phyloP scores from a whole-genome alignment of 257 asterid species.

The Linaria vulgaris region DNA sequence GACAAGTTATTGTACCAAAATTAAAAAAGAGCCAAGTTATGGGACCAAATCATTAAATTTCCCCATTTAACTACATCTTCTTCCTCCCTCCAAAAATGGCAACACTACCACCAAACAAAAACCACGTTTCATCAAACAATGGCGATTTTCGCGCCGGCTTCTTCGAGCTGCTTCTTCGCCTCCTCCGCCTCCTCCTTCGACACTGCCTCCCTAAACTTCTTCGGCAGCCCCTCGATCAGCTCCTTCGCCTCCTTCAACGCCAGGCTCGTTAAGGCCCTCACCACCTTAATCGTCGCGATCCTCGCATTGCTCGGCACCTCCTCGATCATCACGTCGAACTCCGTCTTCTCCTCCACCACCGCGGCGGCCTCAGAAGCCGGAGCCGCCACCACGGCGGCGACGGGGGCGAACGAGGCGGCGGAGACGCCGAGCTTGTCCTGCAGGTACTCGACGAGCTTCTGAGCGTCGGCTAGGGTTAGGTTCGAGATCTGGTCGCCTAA shows the following conservation, averaged over 20 bases:
- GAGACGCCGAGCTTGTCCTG: constrained; percentile 94
- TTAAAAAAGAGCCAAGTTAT: no score
- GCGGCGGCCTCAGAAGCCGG: constrained; percentile 48
- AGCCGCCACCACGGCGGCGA: constrained; percentile 48
- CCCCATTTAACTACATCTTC: no score
- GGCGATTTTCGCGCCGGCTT: constrained; percentile 77
- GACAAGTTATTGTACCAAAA: no score
- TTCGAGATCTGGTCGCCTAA: constrained; percentile 82
- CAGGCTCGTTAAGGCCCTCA: constrained; percentile 80
- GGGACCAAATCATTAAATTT: no score
- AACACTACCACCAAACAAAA: no score
- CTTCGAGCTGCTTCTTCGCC: constrained; percentile 93
- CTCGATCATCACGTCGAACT: constrained; percentile 78
- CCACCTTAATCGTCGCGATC: constrained; percentile 79
- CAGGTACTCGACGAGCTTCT: constrained; percentile 92
- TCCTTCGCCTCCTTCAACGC: constrained; percentile 92
- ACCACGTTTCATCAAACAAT: constrained; percentile 33
- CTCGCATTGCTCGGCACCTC: constrained; percentile 84
- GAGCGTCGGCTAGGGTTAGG: constrained; percentile 86
- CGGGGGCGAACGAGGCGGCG: constrained; percentile 88
- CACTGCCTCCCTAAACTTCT: constrained; percentile 84
- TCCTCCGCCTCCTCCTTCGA: constrained; percentile 89
- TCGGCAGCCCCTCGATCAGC: constrained; percentile 88
- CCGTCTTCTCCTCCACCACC: constrained; percentile 91
- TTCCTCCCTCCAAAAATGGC: no score